Conservation (phyloP, 1,139 yeast genomes). For the Blastobotrys elegans region DNA sequence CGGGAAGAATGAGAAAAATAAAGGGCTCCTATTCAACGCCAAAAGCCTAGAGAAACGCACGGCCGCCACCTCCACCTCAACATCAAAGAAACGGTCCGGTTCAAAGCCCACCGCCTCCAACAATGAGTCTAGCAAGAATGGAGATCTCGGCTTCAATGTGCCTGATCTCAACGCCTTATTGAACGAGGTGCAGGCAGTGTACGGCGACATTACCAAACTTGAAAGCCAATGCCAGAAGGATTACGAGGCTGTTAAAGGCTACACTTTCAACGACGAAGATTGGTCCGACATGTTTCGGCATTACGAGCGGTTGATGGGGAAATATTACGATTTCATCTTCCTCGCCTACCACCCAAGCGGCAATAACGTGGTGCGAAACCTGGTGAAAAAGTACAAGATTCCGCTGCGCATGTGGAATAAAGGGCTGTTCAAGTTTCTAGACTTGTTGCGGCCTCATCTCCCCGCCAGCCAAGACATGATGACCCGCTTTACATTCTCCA, state of each 20-base stretch:
- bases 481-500: slow-evolving; percentile 26
- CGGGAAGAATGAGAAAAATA: neutral
- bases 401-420: slow-evolving; percentile 33
- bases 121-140: neutral
- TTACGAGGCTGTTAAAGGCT: slow-evolving; percentile 16
- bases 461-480: slow-evolving; percentile 27
- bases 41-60: slow-evolving; percentile 1
- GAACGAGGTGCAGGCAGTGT: slow-evolving; percentile 23
- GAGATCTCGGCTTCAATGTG: neutral
- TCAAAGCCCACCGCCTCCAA: neutral
- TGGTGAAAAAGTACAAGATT: slow-evolving; percentile 30
- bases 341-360: slow-evolving; percentile 29
- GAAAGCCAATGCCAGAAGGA: slow-evolving; percentile 23
- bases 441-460: slow-evolving; percentile 24
- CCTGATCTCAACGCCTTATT: slow-evolving; percentile 10
- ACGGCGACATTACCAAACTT: slow-evolving; percentile 25
- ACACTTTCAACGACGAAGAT: slow-evolving; percentile 16
- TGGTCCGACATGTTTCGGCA: slow-evolving; percentile 22
- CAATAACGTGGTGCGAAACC: slow-evolving; percentile 22
- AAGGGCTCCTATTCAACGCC: slow-evolving; percentile 10
- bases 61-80: neutral
- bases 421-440: slow-evolving; percentile 31
- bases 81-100: neutral
- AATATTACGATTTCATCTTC: slow-evolving; percentile 30
- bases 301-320: slow-evolving; percentile 26